Percentiles rank a stretch among this genome's conserved stretches.
Conservation (phyloP, 768 basidiomycete species). For the Ephemerocybe angulata region DNA sequence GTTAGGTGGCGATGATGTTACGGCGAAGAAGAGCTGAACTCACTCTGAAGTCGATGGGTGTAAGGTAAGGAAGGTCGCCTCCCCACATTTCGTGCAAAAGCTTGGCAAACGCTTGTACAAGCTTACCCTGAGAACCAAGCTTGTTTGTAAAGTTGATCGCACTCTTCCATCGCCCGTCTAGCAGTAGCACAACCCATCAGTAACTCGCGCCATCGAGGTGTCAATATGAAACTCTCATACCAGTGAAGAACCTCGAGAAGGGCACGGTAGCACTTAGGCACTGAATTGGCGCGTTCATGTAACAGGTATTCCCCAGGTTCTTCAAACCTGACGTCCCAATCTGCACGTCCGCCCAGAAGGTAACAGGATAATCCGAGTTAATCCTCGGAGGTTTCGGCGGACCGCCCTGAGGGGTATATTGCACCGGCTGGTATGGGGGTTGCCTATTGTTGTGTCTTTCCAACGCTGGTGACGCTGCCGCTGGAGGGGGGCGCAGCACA, state of each 20-base stretch:
- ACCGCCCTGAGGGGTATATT: slow-evolving; percentile 14
- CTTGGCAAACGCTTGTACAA: slow-evolving; percentile 79
- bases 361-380: slow-evolving; percentile 72
- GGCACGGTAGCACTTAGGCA: slow-evolving; percentile 94
- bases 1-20: neutral
- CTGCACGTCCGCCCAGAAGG: slow-evolving; percentile 79
- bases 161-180: slow-evolving; percentile 77
- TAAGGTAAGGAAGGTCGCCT: slow-evolving; percentile 76
- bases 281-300: slow-evolving; percentile 98
- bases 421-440: slow-evolving; percentile 35
- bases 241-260: slow-evolving; percentile 88
- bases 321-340: slow-evolving; percentile 84
- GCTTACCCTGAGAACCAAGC: slow-evolving; percentile 80
- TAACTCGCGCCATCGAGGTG: no score
- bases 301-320: slow-evolving; percentile 96
- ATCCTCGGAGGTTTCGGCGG: slow-evolving; percentile 64
- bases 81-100: slow-evolving; percentile 87
- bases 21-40: slow-evolving; percentile 19
- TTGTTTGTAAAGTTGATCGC: slow-evolving; percentile 85
- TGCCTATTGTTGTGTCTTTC: slow-evolving; percentile 78
- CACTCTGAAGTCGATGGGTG: slow-evolving; percentile 83
- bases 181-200: slow-evolving; percentile 5
- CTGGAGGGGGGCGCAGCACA: slow-evolving; percentile 70
- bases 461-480: slow-evolving; percentile 61
- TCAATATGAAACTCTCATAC: slow-evolving; percentile 51